Percentiles rank a stretch among this genome's conserved stretches.
Evolutionary conservation across 2,329 filamentous ascomycete species (phyloP).

Genomic region (Cytospora piceae): DNA sequence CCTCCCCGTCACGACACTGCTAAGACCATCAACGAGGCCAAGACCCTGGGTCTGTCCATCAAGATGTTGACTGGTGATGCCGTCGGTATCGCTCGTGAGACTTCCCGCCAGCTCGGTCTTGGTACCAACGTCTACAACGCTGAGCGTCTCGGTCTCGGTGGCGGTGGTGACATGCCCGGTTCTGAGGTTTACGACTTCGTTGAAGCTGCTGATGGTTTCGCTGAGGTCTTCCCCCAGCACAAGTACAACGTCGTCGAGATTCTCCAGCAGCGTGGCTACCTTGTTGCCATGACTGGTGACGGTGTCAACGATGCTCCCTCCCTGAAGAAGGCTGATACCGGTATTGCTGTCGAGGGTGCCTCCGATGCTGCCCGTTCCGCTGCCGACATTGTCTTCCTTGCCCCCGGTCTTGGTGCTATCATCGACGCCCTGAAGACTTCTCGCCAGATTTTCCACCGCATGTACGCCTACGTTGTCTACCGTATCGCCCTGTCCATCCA

Average conservation of each 20-base stretch:
- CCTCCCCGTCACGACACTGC: conserved; percentile 89
- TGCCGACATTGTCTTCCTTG: conserved; percentile 92
- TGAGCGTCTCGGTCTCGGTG: conserved; percentile 87
- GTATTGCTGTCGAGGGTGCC: conserved; percentile 91
- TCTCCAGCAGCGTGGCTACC: conserved; percentile 88
- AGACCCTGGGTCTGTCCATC: conserved; percentile 83
- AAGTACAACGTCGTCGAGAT: conserved; percentile 96
- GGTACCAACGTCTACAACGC: conserved; percentile 94
- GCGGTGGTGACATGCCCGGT: conserved; percentile 89
- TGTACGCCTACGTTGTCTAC: conserved; percentile 96
- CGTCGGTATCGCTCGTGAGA: conserved; percentile 90
- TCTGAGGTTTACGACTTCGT: conserved; percentile 96
- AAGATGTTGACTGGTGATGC: conserved; percentile 97
- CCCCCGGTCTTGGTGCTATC: conserved; percentile 87
- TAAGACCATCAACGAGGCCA: conserved; percentile 88
- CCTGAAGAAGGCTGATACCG: conserved; percentile 93
- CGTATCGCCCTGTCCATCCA: conserved; percentile 91
- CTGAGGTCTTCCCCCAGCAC: conserved; percentile 93
- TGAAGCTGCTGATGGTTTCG: conserved; percentile 92
- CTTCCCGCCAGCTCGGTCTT: conserved; percentile 86
- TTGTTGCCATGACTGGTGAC: conserved; percentile 95
- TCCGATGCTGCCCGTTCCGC: conserved; percentile 90
- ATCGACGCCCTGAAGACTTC: conserved; percentile 93
- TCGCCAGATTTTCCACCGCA: conserved; percentile 93
- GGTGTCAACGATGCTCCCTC: conserved; percentile 94